Base-by-base conservation (phyloP, 108 stramenopile species). In the Discostella pseudostelligera region DNA sequence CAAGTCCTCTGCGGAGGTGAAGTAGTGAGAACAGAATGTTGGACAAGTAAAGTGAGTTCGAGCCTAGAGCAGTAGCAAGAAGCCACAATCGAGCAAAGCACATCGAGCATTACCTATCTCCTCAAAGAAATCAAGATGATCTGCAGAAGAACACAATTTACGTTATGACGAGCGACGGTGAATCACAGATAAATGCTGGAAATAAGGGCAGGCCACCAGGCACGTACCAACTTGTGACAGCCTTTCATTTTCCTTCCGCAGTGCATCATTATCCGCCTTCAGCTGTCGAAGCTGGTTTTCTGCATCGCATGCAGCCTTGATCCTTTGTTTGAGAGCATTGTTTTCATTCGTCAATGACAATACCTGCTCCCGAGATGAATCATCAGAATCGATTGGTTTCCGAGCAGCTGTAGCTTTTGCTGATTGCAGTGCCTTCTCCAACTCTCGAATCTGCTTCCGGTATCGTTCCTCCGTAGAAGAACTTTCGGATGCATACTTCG, bases 121-220 rank as follows among this genome's bases (percentile, higher is more conserved):
- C 32, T 77, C 76, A 54, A 77, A 70, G 17, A 77, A 65, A 17
- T 65, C 64, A 16, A 77, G 76, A 39, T 70, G 66, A 54, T 67
- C 66, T 43, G 42, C 67, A 35, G 32, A 53, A 36, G 37, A 28
- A 44, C 22, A 22, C 16, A 50, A 14, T 32, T 1, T 17, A 63
- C 26, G 28, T 8, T 47, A 47, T 19, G 7, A 48, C 13, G 6
- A 7, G 0, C 12, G 5, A n/a, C 17, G n/a, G n/a, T n/a, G n/a
- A n/a, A n/a, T n/a, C n/a, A n/a, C n/a, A n/a, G n/a, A n/a, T n/a
- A n/a, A n/a, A n/a, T n/a, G n/a, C n/a, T n/a, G n/a, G n/a, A n/a
- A n/a, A n/a, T n/a, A n/a, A n/a, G n/a, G n/a, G n/a, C n/a, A n/a
- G n/a, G n/a, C n/a, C n/a, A n/a, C n/a, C n/a, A n/a, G n/a, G n/a